These are phyloP conservation scores for Fusarium nisikadoi DNA, from an alignment of 2,329 filamentous ascomycete species.

Conservation along the genomic window DNA sequence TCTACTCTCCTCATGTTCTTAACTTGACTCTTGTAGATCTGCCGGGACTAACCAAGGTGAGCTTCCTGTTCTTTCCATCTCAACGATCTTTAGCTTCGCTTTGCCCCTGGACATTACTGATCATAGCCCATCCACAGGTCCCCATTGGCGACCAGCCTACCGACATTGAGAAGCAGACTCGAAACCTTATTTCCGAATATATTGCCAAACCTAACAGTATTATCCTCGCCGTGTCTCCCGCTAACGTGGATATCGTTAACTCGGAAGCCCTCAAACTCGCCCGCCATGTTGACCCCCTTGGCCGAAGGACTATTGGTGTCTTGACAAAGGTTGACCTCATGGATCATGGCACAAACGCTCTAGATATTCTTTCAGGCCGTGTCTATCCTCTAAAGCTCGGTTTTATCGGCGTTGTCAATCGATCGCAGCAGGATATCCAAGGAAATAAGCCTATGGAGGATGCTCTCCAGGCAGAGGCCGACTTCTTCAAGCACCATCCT, in stretches of 20 bases:
- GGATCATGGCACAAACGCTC: conserved; percentile 97
- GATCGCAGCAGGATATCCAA: conserved; percentile 97
- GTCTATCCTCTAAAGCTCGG: conserved; percentile 97
- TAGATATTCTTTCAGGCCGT: conserved; percentile 96
- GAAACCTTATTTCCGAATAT: conserved; percentile 96
- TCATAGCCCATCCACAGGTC: conserved; percentile 63
- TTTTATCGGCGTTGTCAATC: conserved; percentile 97
- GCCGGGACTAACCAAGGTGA: conserved; percentile 92
- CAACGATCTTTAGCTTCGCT: conserved; percentile 14
- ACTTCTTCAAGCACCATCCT: conserved; percentile 97
- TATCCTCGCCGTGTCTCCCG: conserved; percentile 93
- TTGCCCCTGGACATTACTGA: conserved; percentile 34
- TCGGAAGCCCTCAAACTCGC: conserved; percentile 97
- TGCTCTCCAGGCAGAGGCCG: conserved; percentile 86
- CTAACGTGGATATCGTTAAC: conserved; percentile 98
- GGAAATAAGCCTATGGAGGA: conserved; percentile 94
- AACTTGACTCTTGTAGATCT: conserved; percentile 97
- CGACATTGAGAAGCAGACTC: conserved; percentile 98
- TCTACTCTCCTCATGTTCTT: conserved; percentile 96
- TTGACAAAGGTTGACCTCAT: conserved; percentile 97
- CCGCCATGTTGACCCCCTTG: conserved; percentile 94
- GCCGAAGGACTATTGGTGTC: conserved; percentile 94
- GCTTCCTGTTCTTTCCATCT: conserved; percentile 34
- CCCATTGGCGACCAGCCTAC: conserved; percentile 97
- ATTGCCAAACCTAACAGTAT: conserved; percentile 99